A percentile compares a stretch with the other conserved stretches of the same genome.
These are phyloP conservation scores for Fusarium tricinctum DNA, from an alignment of 2,329 filamentous ascomycete genomes.

Conservation along the genomic window DNA sequence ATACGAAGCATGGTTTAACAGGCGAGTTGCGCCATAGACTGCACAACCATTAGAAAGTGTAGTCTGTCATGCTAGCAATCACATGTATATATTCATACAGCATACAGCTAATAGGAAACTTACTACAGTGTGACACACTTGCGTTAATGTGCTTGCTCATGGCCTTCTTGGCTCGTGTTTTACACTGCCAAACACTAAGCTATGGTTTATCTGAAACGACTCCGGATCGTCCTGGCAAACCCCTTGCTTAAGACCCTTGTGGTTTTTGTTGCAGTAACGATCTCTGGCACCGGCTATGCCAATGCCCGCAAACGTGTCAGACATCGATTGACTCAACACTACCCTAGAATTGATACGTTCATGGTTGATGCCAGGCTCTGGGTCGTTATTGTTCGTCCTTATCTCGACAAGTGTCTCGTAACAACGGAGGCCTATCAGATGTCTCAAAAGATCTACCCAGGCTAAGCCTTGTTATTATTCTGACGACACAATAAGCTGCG, in stretches of 20 bases:
- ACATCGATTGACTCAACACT: slow-evolving; percentile 30
- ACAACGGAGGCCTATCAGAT: background rate
- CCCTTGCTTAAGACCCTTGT: slow-evolving; percentile 34
- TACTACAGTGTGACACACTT: background rate
- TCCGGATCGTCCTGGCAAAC: slow-evolving; percentile 10
- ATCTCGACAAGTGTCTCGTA: too few relatives aligned
- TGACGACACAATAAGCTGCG: background rate
- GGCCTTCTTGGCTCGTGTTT: slow-evolving; percentile 8
- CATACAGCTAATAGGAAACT: background rate
- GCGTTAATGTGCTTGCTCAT: background rate
- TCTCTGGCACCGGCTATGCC: slow-evolving; percentile 21
- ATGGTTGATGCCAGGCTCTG: slow-evolving; percentile 7
- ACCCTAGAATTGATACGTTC: slow-evolving; percentile 1
- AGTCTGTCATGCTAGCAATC: background rate
- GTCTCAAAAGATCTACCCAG: background rate
- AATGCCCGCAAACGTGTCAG: slow-evolving; percentile 32
- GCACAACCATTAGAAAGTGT: background rate
- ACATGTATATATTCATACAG: background rate
- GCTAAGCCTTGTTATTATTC: slow-evolving; percentile 11
- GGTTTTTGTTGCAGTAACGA: slow-evolving; percentile 21
- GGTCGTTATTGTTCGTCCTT: too few relatives aligned
- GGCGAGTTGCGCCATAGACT: background rate
- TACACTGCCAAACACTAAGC: slow-evolving; percentile 16
- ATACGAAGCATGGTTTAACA: background rate
- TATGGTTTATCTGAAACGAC: slow-evolving; percentile 34